Evolutionary conservation across 352 stramenopile species (phyloP).

Genomic region (Thraustochytrium aureum): DNA sequence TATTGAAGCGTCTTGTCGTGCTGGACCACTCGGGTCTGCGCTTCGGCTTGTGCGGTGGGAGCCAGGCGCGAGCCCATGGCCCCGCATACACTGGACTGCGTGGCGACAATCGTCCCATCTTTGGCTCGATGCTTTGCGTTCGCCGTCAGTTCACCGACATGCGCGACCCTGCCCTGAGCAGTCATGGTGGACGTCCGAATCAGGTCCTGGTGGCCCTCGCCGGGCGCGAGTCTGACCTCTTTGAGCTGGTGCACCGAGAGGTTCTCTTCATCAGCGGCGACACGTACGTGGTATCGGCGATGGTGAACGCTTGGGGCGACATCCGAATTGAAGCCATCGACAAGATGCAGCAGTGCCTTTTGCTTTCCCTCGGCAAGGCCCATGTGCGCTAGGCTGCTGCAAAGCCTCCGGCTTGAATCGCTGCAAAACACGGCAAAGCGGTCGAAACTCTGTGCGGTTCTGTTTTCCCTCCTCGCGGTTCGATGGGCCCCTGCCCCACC

Average conservation of each 20-base stretch:
- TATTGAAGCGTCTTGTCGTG: constrained; percentile 8
- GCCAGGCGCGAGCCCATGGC: not conserved
- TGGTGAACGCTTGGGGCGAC: not conserved
- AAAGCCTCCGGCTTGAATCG: not conserved
- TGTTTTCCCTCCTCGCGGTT: constrained; percentile 32
- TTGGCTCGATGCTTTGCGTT: not conserved
- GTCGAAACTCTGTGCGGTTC: constrained; percentile 18
- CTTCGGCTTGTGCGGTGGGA: not conserved
- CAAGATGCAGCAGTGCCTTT: not conserved
- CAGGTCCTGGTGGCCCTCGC: not conserved
- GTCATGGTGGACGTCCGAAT: not conserved
- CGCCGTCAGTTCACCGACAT: not conserved
- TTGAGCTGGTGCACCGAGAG: constrained; percentile 38
- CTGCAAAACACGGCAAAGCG: not conserved
- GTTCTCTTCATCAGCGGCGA: constrained; percentile 47
- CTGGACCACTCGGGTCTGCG: not conserved
- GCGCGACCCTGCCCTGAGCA: not conserved
- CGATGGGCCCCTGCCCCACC: constrained; percentile 16
- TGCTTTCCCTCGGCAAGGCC: not conserved
- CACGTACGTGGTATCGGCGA: not conserved
- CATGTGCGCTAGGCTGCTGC: constrained; percentile 5
- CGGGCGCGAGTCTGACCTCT: not conserved
- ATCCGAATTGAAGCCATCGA: constrained; percentile 16
- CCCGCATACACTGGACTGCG: not conserved
- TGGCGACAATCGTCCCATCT: not conserved